A percentile compares a stretch with the other conserved stretches of the same genome.
Conservation (phyloP, 78 protist species). For the Corallochytrium limacisporum region DNA sequence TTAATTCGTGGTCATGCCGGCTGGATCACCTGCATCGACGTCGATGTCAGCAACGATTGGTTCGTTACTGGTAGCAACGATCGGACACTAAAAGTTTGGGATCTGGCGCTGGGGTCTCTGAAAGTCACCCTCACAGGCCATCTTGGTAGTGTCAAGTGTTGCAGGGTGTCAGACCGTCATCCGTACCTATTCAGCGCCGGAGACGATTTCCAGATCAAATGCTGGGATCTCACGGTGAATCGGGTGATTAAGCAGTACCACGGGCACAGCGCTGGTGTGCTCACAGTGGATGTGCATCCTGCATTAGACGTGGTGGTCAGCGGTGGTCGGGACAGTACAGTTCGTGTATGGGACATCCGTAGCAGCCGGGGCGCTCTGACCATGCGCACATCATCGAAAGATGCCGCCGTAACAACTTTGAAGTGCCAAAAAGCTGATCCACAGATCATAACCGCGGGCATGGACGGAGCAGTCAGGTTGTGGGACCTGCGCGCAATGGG, state of each 20-base stretch:
- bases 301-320: constrained; percentile 89
- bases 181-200: constrained; percentile 95
- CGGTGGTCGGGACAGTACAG: constrained; percentile 88
- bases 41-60: constrained; percentile 95
- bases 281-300: constrained; percentile 72
- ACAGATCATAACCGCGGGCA: neutral
- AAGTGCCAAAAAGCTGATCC: neutral
- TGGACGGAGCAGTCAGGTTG: constrained; percentile 4
- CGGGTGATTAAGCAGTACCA: constrained; percentile 66
- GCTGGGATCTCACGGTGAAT: constrained; percentile 92
- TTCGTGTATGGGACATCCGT: constrained; percentile 92
- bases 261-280: constrained; percentile 86
- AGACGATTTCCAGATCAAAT: constrained; percentile 88
- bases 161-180: constrained; percentile 52
- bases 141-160: constrained; percentile 41
- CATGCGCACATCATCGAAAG: neutral
- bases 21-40: constrained; percentile 71
- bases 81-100: constrained; percentile 92
- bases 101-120: constrained; percentile 79
- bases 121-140: constrained; percentile 93
- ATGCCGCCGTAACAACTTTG: neutral
- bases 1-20: constrained; percentile 60
- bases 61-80: constrained; percentile 89
- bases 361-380: constrained; percentile 26
- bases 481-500: too few species aligned